Base-by-base conservation (phyloP, 2,329 filamentous ascomycete species). In the Alternaria novae-zelandiae region DNA sequence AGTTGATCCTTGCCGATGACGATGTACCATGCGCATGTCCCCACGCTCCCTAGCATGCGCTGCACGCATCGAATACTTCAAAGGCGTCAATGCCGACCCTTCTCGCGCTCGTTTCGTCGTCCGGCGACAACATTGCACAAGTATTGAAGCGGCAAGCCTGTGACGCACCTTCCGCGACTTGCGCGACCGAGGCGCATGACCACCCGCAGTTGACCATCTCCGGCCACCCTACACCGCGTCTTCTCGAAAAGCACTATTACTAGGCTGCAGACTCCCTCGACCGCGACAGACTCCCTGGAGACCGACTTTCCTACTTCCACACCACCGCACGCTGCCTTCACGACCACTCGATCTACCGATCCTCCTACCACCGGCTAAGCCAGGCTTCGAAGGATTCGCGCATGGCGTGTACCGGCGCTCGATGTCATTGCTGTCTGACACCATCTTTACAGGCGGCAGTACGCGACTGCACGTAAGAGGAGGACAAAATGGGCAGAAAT, bases 361-460 rank as follows among this genome's bases (percentile, higher is more conserved):
- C 25, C 47, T 36, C 59, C 45, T 45, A 57, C 65, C 66, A 67
- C 68, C 66, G 60, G 63, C 67, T 69, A 55, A 17, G 53, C 23
- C 58, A 60, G 54, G 49, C 66, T 54, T 64, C 57, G 51, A 55
- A 54, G 28, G 69, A 51, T 59, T 66, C 50, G 74, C 73, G 76
- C 70, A 80, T 80, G 78, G 78, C 76, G 70, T 63, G 64, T 70
- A 53, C 51, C 63, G 55, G 56, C 58, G 69, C 67, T 69, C 68
- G 55, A 80, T 80, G 78, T 79, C 78, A 61, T 73, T 80, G 65
- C 67, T 80, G 67, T 74, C 70, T 62, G 77, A 79, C 68, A 74
- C 78, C 32, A 64, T 78, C 2, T 70, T 80, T 41, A 68, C 76
- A 51, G 65, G 66, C 66, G 73, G 74, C 59, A 75, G 77, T 64